Base-by-base conservation (phyloP, 2,329 filamentous ascomycete species). In the Atkinsonella texensis region DNA sequence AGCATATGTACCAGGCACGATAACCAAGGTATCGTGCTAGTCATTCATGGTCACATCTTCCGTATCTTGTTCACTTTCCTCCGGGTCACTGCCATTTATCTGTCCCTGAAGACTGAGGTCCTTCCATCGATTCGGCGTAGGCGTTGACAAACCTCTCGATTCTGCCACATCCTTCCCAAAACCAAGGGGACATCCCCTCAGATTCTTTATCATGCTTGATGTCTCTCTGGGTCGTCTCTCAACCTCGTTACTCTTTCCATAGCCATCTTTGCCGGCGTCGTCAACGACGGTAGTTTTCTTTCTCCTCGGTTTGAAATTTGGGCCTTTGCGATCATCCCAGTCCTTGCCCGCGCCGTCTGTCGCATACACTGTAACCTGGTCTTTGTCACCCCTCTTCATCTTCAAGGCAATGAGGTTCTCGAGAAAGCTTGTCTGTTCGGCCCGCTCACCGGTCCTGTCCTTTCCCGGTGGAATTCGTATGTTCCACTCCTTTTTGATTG, bases 371-470 rank as follows among this genome's bases (percentile, higher is more conserved):
- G 82, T 85, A 28, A 87, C 81, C 15, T 77, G 68, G 60, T 88
- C 85, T 17, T 65, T 72, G 63, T 88, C 83, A 8, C 82, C 83
- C 57, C 74, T 80, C 31, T 73, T 73, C 47, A 73, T 74, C 65
- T 89, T 89, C 49, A 84, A 65, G 12, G 75, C 73, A 57, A 83
- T 84, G 23, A 89, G 61, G 31, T 79, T 78, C 58, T 85, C 79
- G 1, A 89, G 67, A 60, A 89, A 89, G 9, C 74, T 65, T 5
- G 72, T 72, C 57, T 75, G 72, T 17, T 71, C 69, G 28, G 70
- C 68, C 40, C 74, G 68, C 57, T 73, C 71, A 23, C 75, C 75
- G 2, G 68, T 71, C 50, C 70, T 70, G 52, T 75, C 69, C 51
- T 71, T 70, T 23, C 69, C 71, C 3, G 60, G 55, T 3, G 74